Base-by-base conservation (phyloP, 306 rosid species). In the Coriaria nepalensis region DNA sequence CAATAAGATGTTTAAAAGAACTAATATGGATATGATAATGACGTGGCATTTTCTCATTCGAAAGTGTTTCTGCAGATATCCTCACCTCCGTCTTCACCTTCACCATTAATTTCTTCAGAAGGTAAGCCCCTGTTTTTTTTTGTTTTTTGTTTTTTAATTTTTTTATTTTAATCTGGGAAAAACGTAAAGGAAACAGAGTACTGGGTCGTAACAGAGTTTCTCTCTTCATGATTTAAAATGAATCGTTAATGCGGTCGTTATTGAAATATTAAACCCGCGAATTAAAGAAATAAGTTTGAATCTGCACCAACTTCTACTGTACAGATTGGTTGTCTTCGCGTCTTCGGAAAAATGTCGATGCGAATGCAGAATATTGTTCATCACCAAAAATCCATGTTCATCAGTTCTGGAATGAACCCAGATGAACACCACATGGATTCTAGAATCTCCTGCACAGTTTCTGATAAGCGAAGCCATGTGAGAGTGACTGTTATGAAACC, bases 401-500 rank as follows among this genome's bases (percentile, higher is more conserved):
- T 43, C 47, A 53, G 43, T 54, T 66, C 56, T 36, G 70, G 57
- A 60, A 44, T 48, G 38, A 34, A 46, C 40, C 55, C 68, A 12
- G 64, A 51, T 47, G 58, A 56, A 43, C 55, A 57, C 42, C 42
- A 36, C 11, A n/a, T n/a, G n/a, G 52, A 53, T 39, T 66, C 63
- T 52, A 68, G 64, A 40, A 41, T 47, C 63, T 43, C 70, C 40
- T 47, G 55, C 58, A 43, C 47, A 37, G 50, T 65, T 69, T 66
- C 70, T 47, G 47, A 61, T 10, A 48, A 53, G 35, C 63, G 56
- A 47, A 45, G 9, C 10, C 62, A 45, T 47, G 52, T 74, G 29
- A 73, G 72, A 47, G 53, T 72, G 38, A 62, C 71, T 56, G 54
- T 77, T 47, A 54, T 57, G 55, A 66, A 67, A 47, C 41, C 61